These are phyloP conservation scores for Bromus sterilis DNA, from an alignment of 176 grass and related monocot genomes.

Conservation along the genomic window DNA sequence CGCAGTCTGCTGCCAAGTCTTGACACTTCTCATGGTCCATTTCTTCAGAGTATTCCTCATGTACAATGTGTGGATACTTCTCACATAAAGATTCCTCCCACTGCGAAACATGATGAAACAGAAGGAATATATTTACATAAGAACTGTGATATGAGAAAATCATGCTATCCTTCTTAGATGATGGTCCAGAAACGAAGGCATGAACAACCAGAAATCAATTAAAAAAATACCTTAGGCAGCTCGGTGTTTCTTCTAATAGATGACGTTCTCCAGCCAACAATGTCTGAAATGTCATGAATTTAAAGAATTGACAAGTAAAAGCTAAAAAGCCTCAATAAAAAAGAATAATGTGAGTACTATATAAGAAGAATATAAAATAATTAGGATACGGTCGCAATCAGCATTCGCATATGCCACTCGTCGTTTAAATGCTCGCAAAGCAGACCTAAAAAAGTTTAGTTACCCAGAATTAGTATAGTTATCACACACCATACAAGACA, in stretches of 20 bases:
- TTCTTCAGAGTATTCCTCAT: constrained; percentile 58
- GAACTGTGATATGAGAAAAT: background rate
- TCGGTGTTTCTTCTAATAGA: constrained; percentile 89
- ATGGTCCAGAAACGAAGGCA: background rate
- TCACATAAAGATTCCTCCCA: constrained; percentile 40
- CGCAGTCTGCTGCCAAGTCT: constrained; percentile 22
- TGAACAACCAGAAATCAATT: background rate
- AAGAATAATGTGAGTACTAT: background rate
- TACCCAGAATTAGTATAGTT: background rate
- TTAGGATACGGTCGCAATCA: constrained; percentile 86
- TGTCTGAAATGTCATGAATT: constrained; percentile 49
- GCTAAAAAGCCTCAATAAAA: background rate
- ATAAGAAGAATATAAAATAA: background rate
- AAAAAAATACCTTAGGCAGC: constrained; percentile 61
- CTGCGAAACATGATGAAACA: constrained; percentile 32
- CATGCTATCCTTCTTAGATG: background rate
- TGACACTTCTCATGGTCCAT: constrained; percentile 32
- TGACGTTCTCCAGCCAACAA: constrained; percentile 97
- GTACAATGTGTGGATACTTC: constrained; percentile 82
- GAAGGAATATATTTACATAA: background rate
- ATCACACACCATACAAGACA: background rate
- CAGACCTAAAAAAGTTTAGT: constrained; percentile 44
- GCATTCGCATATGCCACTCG: constrained; percentile 74
- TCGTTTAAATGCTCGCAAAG: constrained; percentile 55
- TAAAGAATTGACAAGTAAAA: constrained; percentile 20